phyloP scores from a whole-genome alignment of 2,329 filamentous ascomycete genomes.

The Aspergillus viridinutans region DNA sequence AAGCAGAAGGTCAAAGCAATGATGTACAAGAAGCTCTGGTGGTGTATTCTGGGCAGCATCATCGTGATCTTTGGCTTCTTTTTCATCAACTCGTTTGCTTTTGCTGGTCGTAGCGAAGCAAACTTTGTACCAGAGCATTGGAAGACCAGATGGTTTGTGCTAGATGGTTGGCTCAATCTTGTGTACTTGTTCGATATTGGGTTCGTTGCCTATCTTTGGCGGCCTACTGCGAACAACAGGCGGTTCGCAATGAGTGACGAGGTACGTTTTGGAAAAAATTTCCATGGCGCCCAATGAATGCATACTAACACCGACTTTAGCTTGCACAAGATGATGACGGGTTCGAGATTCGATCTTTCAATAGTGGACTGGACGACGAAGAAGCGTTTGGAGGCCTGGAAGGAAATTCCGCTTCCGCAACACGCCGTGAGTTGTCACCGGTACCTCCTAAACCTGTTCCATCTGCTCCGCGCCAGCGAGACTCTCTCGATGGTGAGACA shows the following conservation, averaged over 20 bases:
- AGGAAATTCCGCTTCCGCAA: constrained; percentile 28
- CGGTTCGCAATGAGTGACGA: constrained; percentile 99
- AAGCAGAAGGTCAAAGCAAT: constrained; percentile 88
- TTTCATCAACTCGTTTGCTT: constrained; percentile 95
- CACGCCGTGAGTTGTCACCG: constrained; percentile 35
- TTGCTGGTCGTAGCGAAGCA: constrained; percentile 76
- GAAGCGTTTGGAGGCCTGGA: constrained; percentile 43
- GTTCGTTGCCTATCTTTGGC: constrained; percentile 93
- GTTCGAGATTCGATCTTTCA: constrained; percentile 92
- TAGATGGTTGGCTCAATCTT: constrained; percentile 95
- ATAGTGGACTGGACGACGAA: constrained; percentile 66
- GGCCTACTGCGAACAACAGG: constrained; percentile 92
- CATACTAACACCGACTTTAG: constrained; percentile 40
- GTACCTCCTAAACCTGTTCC: constrained; percentile 49
- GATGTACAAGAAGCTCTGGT: constrained; percentile 99
- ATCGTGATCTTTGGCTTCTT: constrained; percentile 97
- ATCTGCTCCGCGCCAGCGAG: constrained; percentile 48
- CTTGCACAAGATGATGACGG: constrained; percentile 97
- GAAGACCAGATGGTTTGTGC: constrained; percentile 95
- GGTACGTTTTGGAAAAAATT: constrained; percentile 38
- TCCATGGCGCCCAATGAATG: background rate
- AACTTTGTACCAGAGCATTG: constrained; percentile 95
- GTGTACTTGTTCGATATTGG: constrained; percentile 92
- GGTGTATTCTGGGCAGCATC: constrained; percentile 89
- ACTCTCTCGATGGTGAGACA: constrained; percentile 80